Percentiles rank a stretch among this genome's conserved stretches.
Conservation (phyloP, 2,329 filamentous ascomycete genomes). For the Ophiostoma ulmi region DNA sequence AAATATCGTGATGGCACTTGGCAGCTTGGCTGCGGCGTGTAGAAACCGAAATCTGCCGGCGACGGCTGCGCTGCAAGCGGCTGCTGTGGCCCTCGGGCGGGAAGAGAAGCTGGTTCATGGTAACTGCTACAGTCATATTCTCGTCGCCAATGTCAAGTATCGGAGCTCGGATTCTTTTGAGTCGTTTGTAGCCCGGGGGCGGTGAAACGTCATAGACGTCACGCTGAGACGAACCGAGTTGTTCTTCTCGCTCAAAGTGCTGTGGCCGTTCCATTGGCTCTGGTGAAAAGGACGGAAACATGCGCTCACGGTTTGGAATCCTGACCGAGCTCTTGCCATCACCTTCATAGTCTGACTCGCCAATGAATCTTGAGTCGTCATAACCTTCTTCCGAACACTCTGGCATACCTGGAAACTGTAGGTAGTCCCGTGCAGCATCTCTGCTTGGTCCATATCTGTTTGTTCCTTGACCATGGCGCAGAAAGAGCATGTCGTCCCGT, state of each 20-base stretch:
- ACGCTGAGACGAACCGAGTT: not conserved
- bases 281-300: constrained; percentile 8
- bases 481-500: constrained; percentile 15
- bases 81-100: not conserved
- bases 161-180: constrained; percentile 17
- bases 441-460: too few relatives aligned
- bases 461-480: constrained; percentile 19
- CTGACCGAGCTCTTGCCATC: not conserved
- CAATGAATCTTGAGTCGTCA: not conserved
- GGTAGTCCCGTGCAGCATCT: not conserved
- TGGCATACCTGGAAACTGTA: not conserved
- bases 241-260: not conserved
- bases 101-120: constrained; percentile 3
- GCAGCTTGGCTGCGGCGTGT: too few relatives aligned
- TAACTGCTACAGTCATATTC: not conserved
- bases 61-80: not conserved
- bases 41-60: not conserved
- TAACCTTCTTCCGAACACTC: not conserved
- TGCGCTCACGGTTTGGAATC: not conserved
- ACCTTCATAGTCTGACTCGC: constrained; percentile 8
- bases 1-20: not conserved
- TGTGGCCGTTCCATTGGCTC: not conserved
- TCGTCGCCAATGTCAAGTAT: not conserved
- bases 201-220: constrained; percentile 23
- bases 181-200: constrained; percentile 25